phyloP scores from a whole-genome alignment of 2,329 filamentous ascomycete genomes.

The Epichloe baconii region DNA sequence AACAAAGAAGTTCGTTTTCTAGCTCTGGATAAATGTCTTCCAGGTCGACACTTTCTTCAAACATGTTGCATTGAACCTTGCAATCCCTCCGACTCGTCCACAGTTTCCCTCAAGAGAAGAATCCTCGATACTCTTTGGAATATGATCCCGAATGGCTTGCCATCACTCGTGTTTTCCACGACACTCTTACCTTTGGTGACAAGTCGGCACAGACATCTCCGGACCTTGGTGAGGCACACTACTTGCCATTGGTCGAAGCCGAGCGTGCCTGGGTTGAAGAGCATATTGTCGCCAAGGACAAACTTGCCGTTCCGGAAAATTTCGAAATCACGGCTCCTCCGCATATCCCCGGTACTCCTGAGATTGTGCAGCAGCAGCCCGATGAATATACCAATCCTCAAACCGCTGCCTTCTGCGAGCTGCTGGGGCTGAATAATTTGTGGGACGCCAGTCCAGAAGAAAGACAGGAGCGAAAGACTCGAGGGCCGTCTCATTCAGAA shows the following conservation, averaged over 20 bases:
- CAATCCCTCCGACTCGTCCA: slow-evolving; percentile 16
- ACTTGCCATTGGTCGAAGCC: slow-evolving; percentile 52
- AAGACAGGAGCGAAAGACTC: slow-evolving; percentile 41
- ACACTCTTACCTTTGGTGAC: slow-evolving; percentile 51
- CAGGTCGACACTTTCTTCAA: slow-evolving; percentile 69
- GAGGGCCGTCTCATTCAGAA: slow-evolving; percentile 38
- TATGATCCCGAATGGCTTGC: slow-evolving; percentile 96
- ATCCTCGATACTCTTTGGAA: slow-evolving; percentile 43
- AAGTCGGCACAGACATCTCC: slow-evolving; percentile 36
- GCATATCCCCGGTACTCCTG: slow-evolving; percentile 44
- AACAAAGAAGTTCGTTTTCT: slow-evolving; percentile 77
- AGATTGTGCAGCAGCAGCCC: slow-evolving; percentile 49
- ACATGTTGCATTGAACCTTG: slow-evolving; percentile 50
- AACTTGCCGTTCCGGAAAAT: slow-evolving; percentile 61
- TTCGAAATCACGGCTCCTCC: slow-evolving; percentile 66
- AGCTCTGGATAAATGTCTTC: slow-evolving; percentile 82
- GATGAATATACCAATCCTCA: slow-evolving; percentile 79
- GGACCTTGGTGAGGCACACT: slow-evolving; percentile 56
- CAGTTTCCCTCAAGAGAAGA: slow-evolving; percentile 8
- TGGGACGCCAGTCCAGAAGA: slow-evolving; percentile 65
- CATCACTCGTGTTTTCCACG: slow-evolving; percentile 71
- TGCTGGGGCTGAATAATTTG: slow-evolving; percentile 64
- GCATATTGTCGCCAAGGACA: slow-evolving; percentile 50
- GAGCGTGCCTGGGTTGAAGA: slow-evolving; percentile 72
- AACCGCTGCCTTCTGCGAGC: slow-evolving; percentile 65